These are phyloP conservation scores for Helicostylum pulchrum DNA, from an alignment of 192 early-diverging fungal species.

Conservation along the genomic window DNA sequence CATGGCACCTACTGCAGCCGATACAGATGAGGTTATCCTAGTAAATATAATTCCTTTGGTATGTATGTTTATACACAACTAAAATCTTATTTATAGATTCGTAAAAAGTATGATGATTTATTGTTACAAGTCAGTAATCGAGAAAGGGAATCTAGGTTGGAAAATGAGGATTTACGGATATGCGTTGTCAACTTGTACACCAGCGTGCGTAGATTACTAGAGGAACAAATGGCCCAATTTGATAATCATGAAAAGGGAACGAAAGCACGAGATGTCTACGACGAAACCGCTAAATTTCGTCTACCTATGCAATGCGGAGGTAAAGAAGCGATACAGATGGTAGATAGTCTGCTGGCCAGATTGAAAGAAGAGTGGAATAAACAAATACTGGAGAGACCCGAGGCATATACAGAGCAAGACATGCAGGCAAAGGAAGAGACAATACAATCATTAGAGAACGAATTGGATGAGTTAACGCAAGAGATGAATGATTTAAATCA, in stretches of 20 bases:
- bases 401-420: constrained; percentile 34
- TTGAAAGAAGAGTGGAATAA: constrained; percentile 37
- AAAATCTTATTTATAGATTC: not conserved
- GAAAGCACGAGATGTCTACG: not conserved
- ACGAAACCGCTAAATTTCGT: constrained; percentile 12
- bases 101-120: not conserved
- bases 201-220: not conserved
- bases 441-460: constrained; percentile 42
- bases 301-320: constrained; percentile 27
- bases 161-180: constrained; percentile 30
- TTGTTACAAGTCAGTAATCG: not conserved
- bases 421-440: constrained; percentile 46
- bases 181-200: not conserved
- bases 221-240: not conserved
- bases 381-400: constrained; percentile 21
- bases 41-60: no score
- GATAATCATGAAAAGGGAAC: not conserved
- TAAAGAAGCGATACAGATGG: constrained; percentile 19
- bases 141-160: constrained; percentile 16
- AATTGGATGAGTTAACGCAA: constrained; percentile 24
- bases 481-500: constrained; percentile 18
- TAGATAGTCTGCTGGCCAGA: constrained; percentile 35
- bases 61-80: not conserved
- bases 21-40: not conserved
- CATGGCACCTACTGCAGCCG: constrained; percentile 8